phyloP scores from a whole-genome alignment of 257 asterid genomes.

The Euphrasia confusa region DNA sequence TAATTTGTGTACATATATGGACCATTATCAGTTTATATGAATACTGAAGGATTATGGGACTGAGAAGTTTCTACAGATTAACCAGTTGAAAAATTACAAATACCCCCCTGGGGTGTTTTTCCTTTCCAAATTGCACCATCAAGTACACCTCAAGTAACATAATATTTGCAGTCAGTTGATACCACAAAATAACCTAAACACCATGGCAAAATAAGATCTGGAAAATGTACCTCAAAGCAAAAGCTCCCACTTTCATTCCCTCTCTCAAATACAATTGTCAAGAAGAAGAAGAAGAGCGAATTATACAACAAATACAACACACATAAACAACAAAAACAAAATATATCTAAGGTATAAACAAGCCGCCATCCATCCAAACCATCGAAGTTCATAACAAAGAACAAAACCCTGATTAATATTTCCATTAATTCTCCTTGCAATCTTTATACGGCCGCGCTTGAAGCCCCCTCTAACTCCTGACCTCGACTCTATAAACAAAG shows the following conservation, averaged over 20 bases:
- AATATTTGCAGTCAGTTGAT: neutral
- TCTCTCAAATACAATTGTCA: slow-evolving; percentile 17
- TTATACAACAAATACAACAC: slow-evolving; percentile 39
- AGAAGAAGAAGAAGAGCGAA: slow-evolving; percentile 14
- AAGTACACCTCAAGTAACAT: neutral
- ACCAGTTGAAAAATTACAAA: neutral
- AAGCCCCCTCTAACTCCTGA: slow-evolving; percentile 8
- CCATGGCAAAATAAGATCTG: slow-evolving; percentile 14
- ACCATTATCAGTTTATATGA: no score
- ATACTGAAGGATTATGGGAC: no score
- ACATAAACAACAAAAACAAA: neutral
- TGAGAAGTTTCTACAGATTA: no score
- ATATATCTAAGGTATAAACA: slow-evolving; percentile 34
- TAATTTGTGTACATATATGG: neutral
- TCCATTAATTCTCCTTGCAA: slow-evolving; percentile 38
- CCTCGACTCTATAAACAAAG: no score
- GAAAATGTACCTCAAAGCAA: slow-evolving; percentile 13
- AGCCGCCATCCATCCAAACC: slow-evolving; percentile 21
- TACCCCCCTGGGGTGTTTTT: neutral
- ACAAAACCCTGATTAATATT: no score
- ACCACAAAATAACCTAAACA: neutral
- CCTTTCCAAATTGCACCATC: neutral
- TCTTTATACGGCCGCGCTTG: slow-evolving; percentile 56
- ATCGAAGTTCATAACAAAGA: no score
- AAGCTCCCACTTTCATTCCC: slow-evolving; percentile 24